A percentile compares a stretch with the other conserved stretches of the same genome.
phyloP scores from a whole-genome alignment of 306 rosid genomes.

The Cicer arietinum region DNA sequence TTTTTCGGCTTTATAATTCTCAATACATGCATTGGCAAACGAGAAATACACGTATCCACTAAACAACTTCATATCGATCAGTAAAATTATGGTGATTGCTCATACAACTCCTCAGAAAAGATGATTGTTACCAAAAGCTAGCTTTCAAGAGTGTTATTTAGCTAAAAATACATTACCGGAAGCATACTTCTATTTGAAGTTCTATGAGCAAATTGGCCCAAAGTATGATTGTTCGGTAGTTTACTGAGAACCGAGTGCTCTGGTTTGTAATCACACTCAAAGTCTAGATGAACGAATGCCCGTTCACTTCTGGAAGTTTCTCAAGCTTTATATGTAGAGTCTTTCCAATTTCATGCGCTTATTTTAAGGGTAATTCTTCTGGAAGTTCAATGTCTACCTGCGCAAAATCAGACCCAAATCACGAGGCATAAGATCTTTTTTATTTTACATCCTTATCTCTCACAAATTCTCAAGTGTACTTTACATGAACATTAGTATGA shows the following conservation, averaged over 20 bases:
- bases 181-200: too few species aligned
- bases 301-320: constrained; percentile 85
- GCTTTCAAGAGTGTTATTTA: too few species aligned
- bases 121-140: too few species aligned
- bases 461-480: constrained; percentile 9
- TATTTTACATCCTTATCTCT: neutral
- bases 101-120: too few species aligned
- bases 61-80: too few species aligned
- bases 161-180: too few species aligned
- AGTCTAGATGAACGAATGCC: constrained; percentile 92
- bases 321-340: constrained; percentile 73
- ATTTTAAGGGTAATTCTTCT: constrained; percentile 79
- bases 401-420: constrained; percentile 43
- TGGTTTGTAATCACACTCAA: constrained; percentile 95
- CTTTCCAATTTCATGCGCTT: constrained; percentile 84
- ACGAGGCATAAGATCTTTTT: neutral
- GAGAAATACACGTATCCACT: neutral
- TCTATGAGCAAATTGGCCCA: too few species aligned
- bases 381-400: constrained; percentile 96
- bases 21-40: neutral
- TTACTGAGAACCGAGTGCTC: constrained; percentile 77
- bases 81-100: too few species aligned
- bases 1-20: neutral
- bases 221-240: constrained; percentile 60
- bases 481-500: neutral